Evolutionary conservation across 441 rosid species (phyloP).

Genomic region (Daphne laureola): DNA sequence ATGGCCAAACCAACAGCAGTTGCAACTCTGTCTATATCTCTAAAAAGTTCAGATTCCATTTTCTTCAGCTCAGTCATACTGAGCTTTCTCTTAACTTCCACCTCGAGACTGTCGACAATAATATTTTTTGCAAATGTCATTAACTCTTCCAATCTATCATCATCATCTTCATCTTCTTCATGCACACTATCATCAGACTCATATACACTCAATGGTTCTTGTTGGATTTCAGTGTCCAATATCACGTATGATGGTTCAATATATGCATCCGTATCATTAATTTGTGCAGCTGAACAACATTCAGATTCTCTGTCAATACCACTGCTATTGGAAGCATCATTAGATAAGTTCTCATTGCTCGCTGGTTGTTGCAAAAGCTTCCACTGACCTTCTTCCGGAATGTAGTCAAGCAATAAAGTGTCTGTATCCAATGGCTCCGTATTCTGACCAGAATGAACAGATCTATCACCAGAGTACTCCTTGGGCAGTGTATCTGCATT

Average conservation of each 20-base stretch:
- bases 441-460: constrained; percentile 43
- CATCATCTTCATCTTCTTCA: constrained; percentile 24
- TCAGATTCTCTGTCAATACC: constrained; percentile 19
- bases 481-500: constrained; percentile 26
- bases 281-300: constrained; percentile 21
- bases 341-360: constrained; percentile 25
- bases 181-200: constrained; percentile 20
- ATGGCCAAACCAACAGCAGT: constrained; percentile 53
- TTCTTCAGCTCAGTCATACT: constrained; percentile 49
- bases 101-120: constrained; percentile 57
- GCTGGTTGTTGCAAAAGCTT: constrained; percentile 73
- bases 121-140: constrained; percentile 50
- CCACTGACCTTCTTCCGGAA: constrained; percentile 96
- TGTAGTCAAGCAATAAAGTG: constrained; percentile 73
- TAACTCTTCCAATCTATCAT: constrained; percentile 33
- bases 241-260: constrained; percentile 72
- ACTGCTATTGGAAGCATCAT: constrained; percentile 22
- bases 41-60: constrained; percentile 45
- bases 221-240: constrained; percentile 48
- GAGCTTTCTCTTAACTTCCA: constrained; percentile 71
- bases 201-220: constrained; percentile 31
- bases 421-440: constrained; percentile 57
- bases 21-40: constrained; percentile 72
- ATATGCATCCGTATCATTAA: constrained; percentile 25
- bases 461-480: constrained; percentile 25